A percentile compares a stretch with the other conserved stretches of the same genome.
Evolutionary conservation across 2,329 filamentous ascomycete genomes (phyloP).

Genomic region (Aspergillus cejpii): DNA sequence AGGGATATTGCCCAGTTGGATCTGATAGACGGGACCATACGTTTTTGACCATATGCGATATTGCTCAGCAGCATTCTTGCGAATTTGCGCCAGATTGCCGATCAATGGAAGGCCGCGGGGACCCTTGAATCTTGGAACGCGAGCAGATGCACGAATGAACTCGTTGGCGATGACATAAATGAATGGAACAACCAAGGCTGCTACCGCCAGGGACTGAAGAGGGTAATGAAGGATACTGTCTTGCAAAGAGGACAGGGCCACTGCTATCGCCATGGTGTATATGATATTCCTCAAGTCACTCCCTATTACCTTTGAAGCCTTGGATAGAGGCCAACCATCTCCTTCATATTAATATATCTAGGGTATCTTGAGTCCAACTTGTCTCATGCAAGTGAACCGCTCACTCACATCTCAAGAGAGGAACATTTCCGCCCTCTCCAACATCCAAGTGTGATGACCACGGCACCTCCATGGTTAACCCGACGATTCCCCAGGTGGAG

Average conservation of each 20-base stretch:
- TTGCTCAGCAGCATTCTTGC: constrained; percentile 51
- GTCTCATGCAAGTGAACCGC: background rate
- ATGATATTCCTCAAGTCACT: background rate
- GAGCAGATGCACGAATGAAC: constrained; percentile 40
- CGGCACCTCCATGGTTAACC: constrained; percentile 2
- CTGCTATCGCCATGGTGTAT: constrained; percentile 25
- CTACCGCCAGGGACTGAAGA: constrained; percentile 17
- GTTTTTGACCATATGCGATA: constrained; percentile 50
- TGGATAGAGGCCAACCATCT: background rate
- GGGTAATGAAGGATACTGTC: constrained; percentile 14
- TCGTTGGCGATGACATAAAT: constrained; percentile 48
- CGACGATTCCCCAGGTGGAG: constrained; percentile 5
- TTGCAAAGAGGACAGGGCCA: constrained; percentile 20
- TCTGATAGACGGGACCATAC: constrained; percentile 51
- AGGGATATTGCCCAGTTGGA: constrained; percentile 52
- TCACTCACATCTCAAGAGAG: constrained; percentile 3
- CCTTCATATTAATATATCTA: constrained; percentile 5
- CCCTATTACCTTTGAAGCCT: background rate
- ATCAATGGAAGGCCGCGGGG: constrained; percentile 49
- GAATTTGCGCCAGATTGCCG: constrained; percentile 52
- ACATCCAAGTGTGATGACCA: background rate
- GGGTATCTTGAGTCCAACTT: background rate
- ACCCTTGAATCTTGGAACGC: constrained; percentile 45
- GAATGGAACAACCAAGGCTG: constrained; percentile 28
- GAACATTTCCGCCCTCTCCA: constrained; percentile 20